Evolutionary conservation across 768 basidiomycete genomes (phyloP), one percentile per base, ranked within the genome.

Genomic region (Lactarius trivialis): DNA sequence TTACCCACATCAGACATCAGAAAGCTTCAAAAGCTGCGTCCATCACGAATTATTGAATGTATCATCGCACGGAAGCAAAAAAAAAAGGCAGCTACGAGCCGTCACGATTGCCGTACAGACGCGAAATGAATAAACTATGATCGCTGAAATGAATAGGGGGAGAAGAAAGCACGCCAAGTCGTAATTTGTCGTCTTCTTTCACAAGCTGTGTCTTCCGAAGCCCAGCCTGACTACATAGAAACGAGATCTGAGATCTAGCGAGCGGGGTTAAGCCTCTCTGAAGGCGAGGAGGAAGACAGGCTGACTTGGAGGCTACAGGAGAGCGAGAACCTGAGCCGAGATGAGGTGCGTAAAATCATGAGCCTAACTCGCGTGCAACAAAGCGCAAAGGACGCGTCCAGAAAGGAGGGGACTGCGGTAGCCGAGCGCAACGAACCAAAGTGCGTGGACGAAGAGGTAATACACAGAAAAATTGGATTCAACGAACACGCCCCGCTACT

Each of bases 161-260:
- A 21, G 32, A 51, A 4, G 33, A 37, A 24, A 24, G 39, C 39
- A 41, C 28, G 17, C 19, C 26, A 41, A 24, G 26, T 41, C 26
- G 41, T 62, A 28, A 58, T 62, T 36, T 45, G 56, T 41, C 34
- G 19, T 14, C 33, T 33, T 45, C 33, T 45, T 50, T 28, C 33
- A 57, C 56, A 36, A 41, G 56, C 49, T 34, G 37, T 39, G 48
- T 52, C 32, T 7, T 48, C 56, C 51, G 61, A 62, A 58, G 51
- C 37, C 32, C 24, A 48, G 19, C 30, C 37, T 39, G 37, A 56
- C 21, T 24, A 24, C 21, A 53, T 28, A 45, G 39, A 58, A 17
- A 62, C 45, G 50, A 62, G 45, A 62, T 62, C 61, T 30, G 21
- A 45, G 61, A 62, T 62, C 61, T 45, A 14, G 26, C 41, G 19